These are phyloP conservation scores for Turnera subulata DNA, from an alignment of 345 rosid species.

Conservation along the genomic window DNA sequence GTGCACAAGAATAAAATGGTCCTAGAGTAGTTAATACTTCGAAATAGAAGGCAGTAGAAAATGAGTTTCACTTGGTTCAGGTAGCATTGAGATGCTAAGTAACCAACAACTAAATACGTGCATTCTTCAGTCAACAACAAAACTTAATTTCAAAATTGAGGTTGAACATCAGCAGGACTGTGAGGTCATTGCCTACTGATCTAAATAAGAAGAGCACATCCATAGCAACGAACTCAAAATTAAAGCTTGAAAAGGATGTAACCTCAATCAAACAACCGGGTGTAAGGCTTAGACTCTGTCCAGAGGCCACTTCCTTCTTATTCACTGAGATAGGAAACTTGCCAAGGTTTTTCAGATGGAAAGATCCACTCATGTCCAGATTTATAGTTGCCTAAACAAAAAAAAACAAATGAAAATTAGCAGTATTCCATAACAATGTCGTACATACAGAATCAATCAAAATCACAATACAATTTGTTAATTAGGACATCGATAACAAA, in stretches of 20 bases:
- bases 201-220: neutral
- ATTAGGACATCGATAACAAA: too few relatives aligned
- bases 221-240: neutral
- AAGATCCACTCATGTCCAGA: constrained; percentile 60
- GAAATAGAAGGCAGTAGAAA: too few relatives aligned
- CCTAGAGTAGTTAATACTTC: too few relatives aligned
- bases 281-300: constrained; percentile 45
- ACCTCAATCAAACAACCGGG: constrained; percentile 77
- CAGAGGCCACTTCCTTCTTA: constrained; percentile 48
- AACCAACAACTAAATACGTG: too few relatives aligned
- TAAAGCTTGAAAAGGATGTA: neutral
- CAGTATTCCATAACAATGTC: neutral
- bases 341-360: constrained; percentile 73
- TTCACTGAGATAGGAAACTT: constrained; percentile 55
- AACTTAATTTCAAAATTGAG: neutral
- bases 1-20: too few relatives aligned
- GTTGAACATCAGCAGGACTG: neutral
- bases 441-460: too few relatives aligned
- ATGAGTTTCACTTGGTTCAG: too few relatives aligned
- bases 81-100: too few relatives aligned
- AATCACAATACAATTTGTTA: too few relatives aligned
- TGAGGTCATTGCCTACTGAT: neutral
- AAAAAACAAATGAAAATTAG: neutral
- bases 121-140: too few relatives aligned
- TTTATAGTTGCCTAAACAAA: constrained; percentile 51